Conservation (phyloP, 2,329 filamentous ascomycete species). For the Anthostomella pinea region DNA sequence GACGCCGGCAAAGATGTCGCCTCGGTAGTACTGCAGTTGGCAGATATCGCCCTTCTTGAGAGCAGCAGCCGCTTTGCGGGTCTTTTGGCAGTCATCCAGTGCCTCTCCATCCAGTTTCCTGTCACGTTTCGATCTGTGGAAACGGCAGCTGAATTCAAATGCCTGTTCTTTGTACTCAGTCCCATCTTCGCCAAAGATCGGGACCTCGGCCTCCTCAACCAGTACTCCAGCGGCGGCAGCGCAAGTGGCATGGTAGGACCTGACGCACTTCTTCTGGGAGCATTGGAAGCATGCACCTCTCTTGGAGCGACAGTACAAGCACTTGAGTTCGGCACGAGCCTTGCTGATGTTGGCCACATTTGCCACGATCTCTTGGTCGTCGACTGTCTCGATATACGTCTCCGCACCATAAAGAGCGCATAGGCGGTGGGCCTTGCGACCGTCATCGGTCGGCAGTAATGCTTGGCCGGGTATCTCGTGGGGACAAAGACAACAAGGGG, state of each 20-base stretch:
- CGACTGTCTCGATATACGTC: constrained; percentile 74
- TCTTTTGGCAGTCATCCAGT: constrained; percentile 67
- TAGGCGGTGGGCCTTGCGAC: constrained; percentile 79
- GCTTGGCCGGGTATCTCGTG: constrained; percentile 81
- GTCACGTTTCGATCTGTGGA: constrained; percentile 84
- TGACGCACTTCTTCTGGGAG: constrained; percentile 87
- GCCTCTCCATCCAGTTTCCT: constrained; percentile 67
- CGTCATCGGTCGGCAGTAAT: constrained; percentile 84
- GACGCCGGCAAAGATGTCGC: constrained; percentile 87
- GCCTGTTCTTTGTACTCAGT: constrained; percentile 89
- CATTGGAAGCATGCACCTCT: constrained; percentile 97
- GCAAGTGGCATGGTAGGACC: constrained; percentile 93
- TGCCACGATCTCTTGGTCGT: constrained; percentile 70
- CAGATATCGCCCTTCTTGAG: constrained; percentile 74
- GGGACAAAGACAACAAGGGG: constrained; percentile 88
- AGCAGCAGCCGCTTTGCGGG: constrained; percentile 64
- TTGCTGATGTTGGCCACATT: constrained; percentile 82
- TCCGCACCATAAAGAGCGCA: constrained; percentile 92
- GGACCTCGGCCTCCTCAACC: constrained; percentile 81
- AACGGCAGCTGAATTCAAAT: constrained; percentile 91
- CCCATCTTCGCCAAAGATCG: constrained; percentile 85
- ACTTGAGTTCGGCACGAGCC: constrained; percentile 86
- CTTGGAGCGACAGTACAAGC: constrained; percentile 90
- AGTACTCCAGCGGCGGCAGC: constrained; percentile 89
- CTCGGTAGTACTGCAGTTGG: constrained; percentile 79